phyloP scores from a whole-genome alignment of 2,329 filamentous ascomycete species.

The Curvularia eragrostidis region DNA sequence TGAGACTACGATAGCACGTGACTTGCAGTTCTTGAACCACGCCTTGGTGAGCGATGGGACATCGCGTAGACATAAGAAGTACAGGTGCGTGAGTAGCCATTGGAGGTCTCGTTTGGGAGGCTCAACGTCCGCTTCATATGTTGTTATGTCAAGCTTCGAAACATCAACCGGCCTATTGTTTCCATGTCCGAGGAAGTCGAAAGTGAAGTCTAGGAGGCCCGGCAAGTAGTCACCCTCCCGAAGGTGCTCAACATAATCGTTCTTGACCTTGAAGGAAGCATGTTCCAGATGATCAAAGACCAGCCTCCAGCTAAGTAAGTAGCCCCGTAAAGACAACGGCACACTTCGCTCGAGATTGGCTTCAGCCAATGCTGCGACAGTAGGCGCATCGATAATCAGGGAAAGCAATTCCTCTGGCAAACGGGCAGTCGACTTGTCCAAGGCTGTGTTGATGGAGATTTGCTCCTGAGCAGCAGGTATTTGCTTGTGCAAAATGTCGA shows the following conservation, averaged over 20 bases:
- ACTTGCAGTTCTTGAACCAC: slow-evolving; percentile 85
- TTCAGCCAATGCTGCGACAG: slow-evolving; percentile 70
- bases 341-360: slow-evolving; percentile 69
- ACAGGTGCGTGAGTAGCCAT: slow-evolving; percentile 84
- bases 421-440: slow-evolving; percentile 74
- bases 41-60: slow-evolving; percentile 78
- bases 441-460: slow-evolving; percentile 75
- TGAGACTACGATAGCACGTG: slow-evolving; percentile 76
- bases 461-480: slow-evolving; percentile 81
- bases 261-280: slow-evolving; percentile 81
- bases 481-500: slow-evolving; percentile 78
- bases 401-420: slow-evolving; percentile 87
- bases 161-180: slow-evolving; percentile 73
- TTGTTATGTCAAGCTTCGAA: slow-evolving; percentile 72
- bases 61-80: slow-evolving; percentile 80
- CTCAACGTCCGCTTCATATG: slow-evolving; percentile 66
- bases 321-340: slow-evolving; percentile 74
- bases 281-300: slow-evolving; percentile 84
- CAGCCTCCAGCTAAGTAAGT: slow-evolving; percentile 87
- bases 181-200: slow-evolving; percentile 83
- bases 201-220: slow-evolving; percentile 77
- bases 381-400: slow-evolving; percentile 79
- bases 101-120: slow-evolving; percentile 75
- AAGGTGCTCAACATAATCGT: slow-evolving; percentile 79
- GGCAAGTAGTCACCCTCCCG: slow-evolving; percentile 74